These are phyloP conservation scores for Hanseniaspora gamundiae DNA, from an alignment of 1,139 yeast species.

Conservation along the genomic window DNA sequence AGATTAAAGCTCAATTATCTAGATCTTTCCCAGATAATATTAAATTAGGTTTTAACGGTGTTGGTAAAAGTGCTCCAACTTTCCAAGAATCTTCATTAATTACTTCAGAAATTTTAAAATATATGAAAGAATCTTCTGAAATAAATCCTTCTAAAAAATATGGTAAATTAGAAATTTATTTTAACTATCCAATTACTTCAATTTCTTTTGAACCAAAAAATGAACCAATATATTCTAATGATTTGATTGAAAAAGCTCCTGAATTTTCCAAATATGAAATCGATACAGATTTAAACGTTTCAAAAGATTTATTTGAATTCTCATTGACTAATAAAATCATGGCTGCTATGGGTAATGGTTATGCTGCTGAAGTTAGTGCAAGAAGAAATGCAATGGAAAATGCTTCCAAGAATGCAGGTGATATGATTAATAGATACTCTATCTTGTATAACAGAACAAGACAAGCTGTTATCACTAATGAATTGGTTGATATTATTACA, in stretches of 20 bases:
- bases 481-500: conserved; percentile 96
- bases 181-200: conserved; percentile 79
- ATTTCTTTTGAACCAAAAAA: conserved; percentile 81
- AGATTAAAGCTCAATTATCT: conserved; percentile 73
- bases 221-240: conserved; percentile 56
- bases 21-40: conserved; percentile 68
- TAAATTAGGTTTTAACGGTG: conserved; percentile 71
- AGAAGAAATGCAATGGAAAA: conserved; percentile 99
- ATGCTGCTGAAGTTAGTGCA: conserved; percentile 95
- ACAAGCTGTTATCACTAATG: conserved; percentile 99
- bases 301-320: conserved; percentile 65
- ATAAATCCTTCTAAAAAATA: conserved; percentile 33
- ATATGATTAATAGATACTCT: conserved; percentile 91
- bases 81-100: conserved; percentile 82
- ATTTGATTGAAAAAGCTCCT: conserved; percentile 74
- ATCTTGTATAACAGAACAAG: conserved; percentile 98
- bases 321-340: conserved; percentile 81
- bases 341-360: conserved; percentile 94
- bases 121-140: conserved; percentile 32
- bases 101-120: conserved; percentile 67
- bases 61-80: conserved; percentile 95
- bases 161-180: conserved; percentile 68
- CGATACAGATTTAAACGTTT: conserved; percentile 60
- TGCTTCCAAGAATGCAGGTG: conserved; percentile 99
- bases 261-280: conserved; percentile 74